These are phyloP conservation scores for Desmodesmus armatus DNA, from an alignment of 139 green algal genomes.

Conservation along the genomic window DNA sequence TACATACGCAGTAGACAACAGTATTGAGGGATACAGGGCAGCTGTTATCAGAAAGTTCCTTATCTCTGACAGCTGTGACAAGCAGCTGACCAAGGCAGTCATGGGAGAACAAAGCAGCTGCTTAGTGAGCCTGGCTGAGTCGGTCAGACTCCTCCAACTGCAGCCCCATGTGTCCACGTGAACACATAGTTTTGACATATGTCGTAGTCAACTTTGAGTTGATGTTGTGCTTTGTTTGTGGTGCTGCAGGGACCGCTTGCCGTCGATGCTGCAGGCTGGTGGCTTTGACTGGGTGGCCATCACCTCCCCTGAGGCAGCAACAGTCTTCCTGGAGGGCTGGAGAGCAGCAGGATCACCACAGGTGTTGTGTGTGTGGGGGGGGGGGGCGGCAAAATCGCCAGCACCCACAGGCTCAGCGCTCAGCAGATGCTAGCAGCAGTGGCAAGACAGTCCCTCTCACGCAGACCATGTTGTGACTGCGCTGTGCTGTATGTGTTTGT, in stretches of 20 bases:
- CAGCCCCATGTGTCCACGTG: too few species aligned
- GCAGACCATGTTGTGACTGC: not conserved
- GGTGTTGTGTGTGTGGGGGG: constrained; percentile 45
- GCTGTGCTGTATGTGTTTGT: not conserved
- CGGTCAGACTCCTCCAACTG: too few species aligned
- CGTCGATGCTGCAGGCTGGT: constrained; percentile 36
- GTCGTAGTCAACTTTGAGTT: too few species aligned
- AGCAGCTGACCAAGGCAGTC: not conserved
- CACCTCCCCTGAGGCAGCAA: constrained; percentile 88
- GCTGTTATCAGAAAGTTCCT: not conserved
- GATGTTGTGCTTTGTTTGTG: too few species aligned
- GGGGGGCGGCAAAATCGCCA: not conserved
- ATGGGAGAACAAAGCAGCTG: not conserved
- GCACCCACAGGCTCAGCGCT: not conserved
- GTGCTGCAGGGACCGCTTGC: constrained; percentile 61
- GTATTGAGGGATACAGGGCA: not conserved
- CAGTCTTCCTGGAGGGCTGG: constrained; percentile 89
- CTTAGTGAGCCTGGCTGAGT: not conserved
- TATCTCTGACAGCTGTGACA: not conserved
- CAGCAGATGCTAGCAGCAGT: not conserved
- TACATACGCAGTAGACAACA: not conserved
- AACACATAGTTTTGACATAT: too few species aligned
- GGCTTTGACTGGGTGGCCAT: constrained; percentile 85
- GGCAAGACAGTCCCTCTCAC: too few species aligned
- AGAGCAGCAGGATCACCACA: constrained; percentile 68